Base-by-base conservation (phyloP, 2,329 filamentous ascomycete genomes). In the Monilinia laxa region DNA sequence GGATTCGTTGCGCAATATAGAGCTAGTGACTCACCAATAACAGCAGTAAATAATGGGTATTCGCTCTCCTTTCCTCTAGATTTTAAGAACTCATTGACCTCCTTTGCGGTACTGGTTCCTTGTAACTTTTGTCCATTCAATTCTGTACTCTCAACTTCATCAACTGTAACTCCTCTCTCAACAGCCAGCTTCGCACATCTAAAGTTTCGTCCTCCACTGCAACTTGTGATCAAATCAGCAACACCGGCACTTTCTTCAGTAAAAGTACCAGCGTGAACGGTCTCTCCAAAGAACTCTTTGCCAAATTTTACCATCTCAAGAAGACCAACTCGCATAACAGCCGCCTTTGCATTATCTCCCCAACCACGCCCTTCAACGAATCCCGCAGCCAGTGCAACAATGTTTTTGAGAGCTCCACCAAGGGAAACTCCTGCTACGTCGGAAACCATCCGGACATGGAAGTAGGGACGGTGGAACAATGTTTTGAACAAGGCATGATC, bases 341-440 rank as follows among this genome's bases (percentile, higher is more conserved):
- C 95, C n/a, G 95, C 93, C 82, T 99, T 98, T 71, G 94, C 94
- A 73, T 98, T 99, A 82, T 98, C 93, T 75, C 95, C 95, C 94
- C 95, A 99, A 71, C 94, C 94, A 69, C 94, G 87, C 47, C 95
- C 95, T 71, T 97, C 92, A 55, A 98, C 93, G 78, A 96, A 99
- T 67, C 95, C 95, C 42, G 95, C 93, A 6, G 93, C 94, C 23
- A 99, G 82, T 6, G 95, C 95, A 65, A 99, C 92, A 71, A 99
- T 90, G 82, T 99, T 99, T 84, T 99, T 99, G 73, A 99, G 82
- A 0, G 95, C 95, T 68, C 95, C 95, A 54, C 93, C 90, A 45
- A 99, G 88, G 6, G 95, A 98, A 0, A 97, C 94, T 72, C 95
- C 95, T 0, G 94, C 95, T n/a, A 99, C 95, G 76, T 99, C 95